Percentiles rank a stretch among this genome's conserved stretches.
Evolutionary conservation across 768 basidiomycete species (phyloP).

Genomic region (Coprinopsis strossmayeri): DNA sequence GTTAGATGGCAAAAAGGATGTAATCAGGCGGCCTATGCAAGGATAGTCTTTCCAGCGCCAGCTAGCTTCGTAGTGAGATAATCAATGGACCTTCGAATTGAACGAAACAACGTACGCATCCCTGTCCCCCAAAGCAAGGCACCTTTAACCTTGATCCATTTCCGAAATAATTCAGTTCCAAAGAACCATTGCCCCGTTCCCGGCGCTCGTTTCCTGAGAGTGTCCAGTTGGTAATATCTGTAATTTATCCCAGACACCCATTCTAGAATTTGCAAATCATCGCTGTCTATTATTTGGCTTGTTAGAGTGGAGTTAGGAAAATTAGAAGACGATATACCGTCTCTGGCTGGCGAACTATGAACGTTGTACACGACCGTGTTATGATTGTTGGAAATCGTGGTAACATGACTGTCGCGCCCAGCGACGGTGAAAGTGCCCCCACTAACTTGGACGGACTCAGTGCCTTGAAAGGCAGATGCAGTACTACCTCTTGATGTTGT

Average conservation of each 20-base stretch:
- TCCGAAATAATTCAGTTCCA: neutral
- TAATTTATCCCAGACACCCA: neutral
- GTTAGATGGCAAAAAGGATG: neutral
- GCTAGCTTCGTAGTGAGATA: slow-evolving; percentile 1
- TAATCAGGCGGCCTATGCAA: neutral
- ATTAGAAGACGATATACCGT: too few relatives aligned
- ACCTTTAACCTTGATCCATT: neutral
- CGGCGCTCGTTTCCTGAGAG: neutral
- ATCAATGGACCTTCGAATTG: neutral
- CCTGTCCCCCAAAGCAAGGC: neutral
- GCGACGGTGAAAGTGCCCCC: too few relatives aligned
- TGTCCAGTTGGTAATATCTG: neutral
- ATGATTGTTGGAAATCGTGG: too few relatives aligned
- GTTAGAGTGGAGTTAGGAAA: too few relatives aligned
- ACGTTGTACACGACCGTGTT: too few relatives aligned
- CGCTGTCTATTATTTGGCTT: neutral
- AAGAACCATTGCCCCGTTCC: neutral
- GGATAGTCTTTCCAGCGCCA: slow-evolving; percentile 4
- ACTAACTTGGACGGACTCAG: too few relatives aligned
- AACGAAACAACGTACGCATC: neutral
- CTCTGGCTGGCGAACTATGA: too few relatives aligned
- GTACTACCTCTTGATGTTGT: too few relatives aligned
- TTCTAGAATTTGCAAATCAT: neutral
- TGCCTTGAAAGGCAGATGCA: too few relatives aligned
- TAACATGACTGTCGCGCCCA: too few relatives aligned